Percentiles rank a stretch among this genome's conserved stretches.
Evolutionary conservation across 345 rosid genomes (phyloP).

Genomic region (Salix exigua): DNA sequence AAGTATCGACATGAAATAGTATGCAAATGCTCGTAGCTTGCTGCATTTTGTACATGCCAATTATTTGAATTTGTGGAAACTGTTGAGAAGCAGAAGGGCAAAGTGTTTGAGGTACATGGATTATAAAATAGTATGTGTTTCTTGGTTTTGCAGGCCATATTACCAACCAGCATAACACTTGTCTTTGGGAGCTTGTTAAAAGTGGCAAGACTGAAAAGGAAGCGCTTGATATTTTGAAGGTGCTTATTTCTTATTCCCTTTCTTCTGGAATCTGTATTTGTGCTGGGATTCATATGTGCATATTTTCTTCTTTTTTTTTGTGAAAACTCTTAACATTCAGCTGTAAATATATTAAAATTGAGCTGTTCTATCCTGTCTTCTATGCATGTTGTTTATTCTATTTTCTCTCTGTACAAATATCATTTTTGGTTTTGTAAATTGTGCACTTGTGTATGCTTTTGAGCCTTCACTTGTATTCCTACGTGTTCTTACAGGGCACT

Average conservation of each 20-base stretch:
- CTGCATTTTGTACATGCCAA: not conserved
- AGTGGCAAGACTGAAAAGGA: conserved; percentile 58
- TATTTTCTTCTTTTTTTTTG: not conserved
- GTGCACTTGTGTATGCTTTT: not conserved
- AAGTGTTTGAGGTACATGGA: not conserved
- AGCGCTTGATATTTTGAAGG: conserved; percentile 66
- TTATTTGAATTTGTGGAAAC: not conserved
- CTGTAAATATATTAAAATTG: not conserved
- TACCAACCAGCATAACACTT: conserved; percentile 59
- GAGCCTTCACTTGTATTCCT: not conserved
- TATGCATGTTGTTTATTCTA: not conserved
- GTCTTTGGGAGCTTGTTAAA: conserved; percentile 71
- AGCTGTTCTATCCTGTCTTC: not conserved
- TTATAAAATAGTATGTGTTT: not conserved
- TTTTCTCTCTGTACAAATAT: not conserved
- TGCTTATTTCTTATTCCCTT: conserved; percentile 6
- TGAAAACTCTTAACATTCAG: not conserved
- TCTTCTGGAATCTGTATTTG: not conserved
- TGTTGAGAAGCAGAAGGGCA: not conserved
- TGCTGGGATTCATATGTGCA: not conserved
- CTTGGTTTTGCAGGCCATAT: conserved; percentile 55
- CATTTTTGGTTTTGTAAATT: not conserved
- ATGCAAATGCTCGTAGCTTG: not conserved
- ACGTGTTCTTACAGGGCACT: conserved; percentile 51
- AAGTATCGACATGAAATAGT: conserved; percentile 19